Evolutionary conservation across 2,329 filamentous ascomycete species (phyloP), one percentile per base, ranked within the genome.

Genomic region (Cladophialophora psammophila): DNA sequence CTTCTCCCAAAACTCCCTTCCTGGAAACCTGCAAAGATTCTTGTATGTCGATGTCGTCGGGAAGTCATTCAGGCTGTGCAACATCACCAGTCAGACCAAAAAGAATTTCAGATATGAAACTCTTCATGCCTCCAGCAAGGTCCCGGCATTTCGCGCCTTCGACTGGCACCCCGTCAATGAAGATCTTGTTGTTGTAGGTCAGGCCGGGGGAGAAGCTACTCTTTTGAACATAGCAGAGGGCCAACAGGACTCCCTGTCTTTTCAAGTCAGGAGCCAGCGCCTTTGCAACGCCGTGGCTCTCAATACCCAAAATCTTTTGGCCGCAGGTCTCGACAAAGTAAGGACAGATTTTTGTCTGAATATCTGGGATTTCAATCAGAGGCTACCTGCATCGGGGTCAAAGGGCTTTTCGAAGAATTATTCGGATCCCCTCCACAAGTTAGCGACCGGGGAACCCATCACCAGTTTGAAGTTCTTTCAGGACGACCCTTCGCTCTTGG

Each of bases 221-320:
- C 77, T 90, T 58, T 77, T 89, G 64, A 83, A 83, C 60, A 79
- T 90, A 60, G 82, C 85, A 69, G 81, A 84, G 42, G 80, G 83
- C 54, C 78, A 75, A 69, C 84, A 79, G 72, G 77, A 76, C 54
- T 78, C 79, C 6, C 74, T 82, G 53, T 80, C 85, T 0, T 88
- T 88, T 68, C 85, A 85, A 31, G 84, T 88, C 68, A 84, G 86
- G 70, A 86, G 87, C 68, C 87, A 88, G 75, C 82, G 88, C 42
- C 86, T 87, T 69, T 89, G 87, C 76, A 90, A 90, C 75, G 87
- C 87, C 1, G 86, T 90, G 61, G 84, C 87, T 1, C 86, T 90
- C 73, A 88, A 83, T 71, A 78, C 81, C 40, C 78, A 81, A 69
- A 85, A 86, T 35, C 80, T 87, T 63, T 78, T 90, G 55, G 88